Percentiles rank a stretch among this genome's conserved stretches.
Conservation (phyloP, 306 rosid genomes). For the Trifolium dubium region DNA sequence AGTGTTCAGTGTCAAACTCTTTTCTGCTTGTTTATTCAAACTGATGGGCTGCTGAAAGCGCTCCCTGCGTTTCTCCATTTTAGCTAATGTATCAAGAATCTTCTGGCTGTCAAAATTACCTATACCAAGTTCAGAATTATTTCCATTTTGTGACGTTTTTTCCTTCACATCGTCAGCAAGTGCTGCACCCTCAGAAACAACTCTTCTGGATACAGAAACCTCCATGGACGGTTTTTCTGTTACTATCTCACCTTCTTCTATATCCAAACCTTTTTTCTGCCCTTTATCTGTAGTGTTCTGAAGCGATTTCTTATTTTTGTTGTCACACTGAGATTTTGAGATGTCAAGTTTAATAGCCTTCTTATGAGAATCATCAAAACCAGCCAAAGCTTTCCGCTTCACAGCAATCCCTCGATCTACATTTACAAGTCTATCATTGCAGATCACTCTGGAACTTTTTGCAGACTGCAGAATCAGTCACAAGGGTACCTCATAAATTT, state of each 20-base stretch:
- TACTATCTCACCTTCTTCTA: conserved; percentile 65
- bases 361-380: conserved; percentile 41
- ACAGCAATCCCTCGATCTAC: conserved; percentile 45
- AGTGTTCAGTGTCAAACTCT: conserved; percentile 43
- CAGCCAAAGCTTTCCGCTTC: conserved; percentile 41
- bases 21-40: conserved; percentile 54
- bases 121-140: conserved; percentile 30
- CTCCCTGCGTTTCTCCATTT: conserved; percentile 84
- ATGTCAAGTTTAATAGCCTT: conserved; percentile 30
- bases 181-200: conserved; percentile 43
- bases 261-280: conserved; percentile 50
- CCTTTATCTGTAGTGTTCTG: conserved; percentile 41
- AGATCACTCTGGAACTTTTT: conserved; percentile 46
- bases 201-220: conserved; percentile 39
- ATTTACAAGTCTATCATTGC: conserved; percentile 48
- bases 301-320: conserved; percentile 35
- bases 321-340: conserved; percentile 34
- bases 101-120: conserved; percentile 52
- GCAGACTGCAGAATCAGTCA: conserved; percentile 62
- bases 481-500: conserved; percentile 42
- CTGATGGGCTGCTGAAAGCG: conserved; percentile 72
- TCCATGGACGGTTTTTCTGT: conserved; percentile 45
- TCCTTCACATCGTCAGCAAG: conserved; percentile 28
- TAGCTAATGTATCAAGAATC: conserved; percentile 68
- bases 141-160: conserved; percentile 30